A percentile compares a stretch with the other conserved stretches of the same genome.
phyloP scores from a whole-genome alignment of 2,329 filamentous ascomycete species.

The Aspergillus sp. region DNA sequence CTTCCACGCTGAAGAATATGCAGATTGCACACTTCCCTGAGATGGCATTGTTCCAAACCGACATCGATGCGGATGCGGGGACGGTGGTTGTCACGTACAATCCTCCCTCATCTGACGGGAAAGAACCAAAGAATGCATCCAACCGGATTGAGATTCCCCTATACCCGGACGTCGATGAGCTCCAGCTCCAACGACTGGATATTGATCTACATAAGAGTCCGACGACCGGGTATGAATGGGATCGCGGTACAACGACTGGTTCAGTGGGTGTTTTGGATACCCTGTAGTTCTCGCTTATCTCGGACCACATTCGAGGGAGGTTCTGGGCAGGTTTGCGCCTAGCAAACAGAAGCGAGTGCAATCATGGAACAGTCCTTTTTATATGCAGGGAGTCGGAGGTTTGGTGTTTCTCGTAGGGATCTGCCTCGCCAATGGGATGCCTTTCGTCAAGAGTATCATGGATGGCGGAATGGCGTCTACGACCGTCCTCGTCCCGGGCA shows the following conservation, averaged over 20 bases:
- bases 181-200: slow-evolving; percentile 49
- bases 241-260: slow-evolving; percentile 60
- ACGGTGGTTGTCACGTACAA: slow-evolving; percentile 44
- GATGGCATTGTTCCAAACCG: slow-evolving; percentile 63
- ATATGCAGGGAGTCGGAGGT: slow-evolving; percentile 6
- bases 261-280: slow-evolving; percentile 64
- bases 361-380: slow-evolving; percentile 23
- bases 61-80: slow-evolving; percentile 11
- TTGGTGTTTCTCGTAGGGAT: neutral
- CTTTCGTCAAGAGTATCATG: too few relatives aligned
- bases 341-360: too few relatives aligned
- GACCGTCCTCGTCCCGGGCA: neutral
- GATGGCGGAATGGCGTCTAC: too few relatives aligned
- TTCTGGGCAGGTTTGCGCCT: slow-evolving; percentile 61
- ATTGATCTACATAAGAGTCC: slow-evolving; percentile 60
- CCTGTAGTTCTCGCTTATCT: slow-evolving; percentile 62
- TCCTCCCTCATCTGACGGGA: slow-evolving; percentile 14
- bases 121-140: slow-evolving; percentile 8
- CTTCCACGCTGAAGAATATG: slow-evolving; percentile 50
- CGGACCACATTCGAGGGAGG: slow-evolving; percentile 56
- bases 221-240: slow-evolving; percentile 64
- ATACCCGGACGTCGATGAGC: slow-evolving; percentile 46
- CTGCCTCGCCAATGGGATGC: too few relatives aligned
- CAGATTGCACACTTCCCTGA: slow-evolving; percentile 57
- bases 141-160: slow-evolving; percentile 55